phyloP scores from a whole-genome alignment of 2,329 filamentous ascomycete species.

The Geosmithia flava region DNA sequence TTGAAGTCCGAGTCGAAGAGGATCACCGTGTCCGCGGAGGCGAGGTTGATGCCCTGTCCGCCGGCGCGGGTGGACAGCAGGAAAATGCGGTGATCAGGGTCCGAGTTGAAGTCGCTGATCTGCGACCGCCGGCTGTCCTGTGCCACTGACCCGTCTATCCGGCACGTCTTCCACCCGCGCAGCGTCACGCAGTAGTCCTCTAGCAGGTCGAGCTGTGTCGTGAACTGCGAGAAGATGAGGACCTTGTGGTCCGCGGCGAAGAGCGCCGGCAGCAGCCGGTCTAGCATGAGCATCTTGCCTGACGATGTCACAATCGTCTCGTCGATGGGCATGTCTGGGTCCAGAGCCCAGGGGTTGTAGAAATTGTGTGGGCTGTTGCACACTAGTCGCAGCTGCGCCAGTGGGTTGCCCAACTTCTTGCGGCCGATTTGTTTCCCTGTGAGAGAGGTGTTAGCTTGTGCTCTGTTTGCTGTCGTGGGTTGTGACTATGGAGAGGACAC shows the following conservation, averaged over 20 bases:
- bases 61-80: constrained; percentile 83
- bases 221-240: constrained; percentile 94
- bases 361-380: constrained; percentile 96
- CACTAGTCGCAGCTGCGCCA: constrained; percentile 83
- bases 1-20: constrained; percentile 89
- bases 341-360: constrained; percentile 73
- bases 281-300: constrained; percentile 91
- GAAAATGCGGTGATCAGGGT: constrained; percentile 61
- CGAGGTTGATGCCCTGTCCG: constrained; percentile 90
- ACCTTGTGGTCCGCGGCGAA: constrained; percentile 74
- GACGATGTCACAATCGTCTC: constrained; percentile 76
- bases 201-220: constrained; percentile 82
- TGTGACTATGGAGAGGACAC: constrained; percentile 13
- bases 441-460: constrained; percentile 4
- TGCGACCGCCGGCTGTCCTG: constrained; percentile 59
- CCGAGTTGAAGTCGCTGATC: constrained; percentile 61
- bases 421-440: constrained; percentile 69
- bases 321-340: constrained; percentile 50
- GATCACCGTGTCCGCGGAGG: constrained; percentile 82
- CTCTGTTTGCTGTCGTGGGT: neutral
- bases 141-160: constrained; percentile 80
- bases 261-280: constrained; percentile 67
- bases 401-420: constrained; percentile 86
- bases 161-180: constrained; percentile 68
- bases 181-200: constrained; percentile 73